A percentile compares a stretch with the other conserved stretches of the same genome.
phyloP scores from a whole-genome alignment of 345 rosid genomes.

The Moricandia moricandioides region DNA sequence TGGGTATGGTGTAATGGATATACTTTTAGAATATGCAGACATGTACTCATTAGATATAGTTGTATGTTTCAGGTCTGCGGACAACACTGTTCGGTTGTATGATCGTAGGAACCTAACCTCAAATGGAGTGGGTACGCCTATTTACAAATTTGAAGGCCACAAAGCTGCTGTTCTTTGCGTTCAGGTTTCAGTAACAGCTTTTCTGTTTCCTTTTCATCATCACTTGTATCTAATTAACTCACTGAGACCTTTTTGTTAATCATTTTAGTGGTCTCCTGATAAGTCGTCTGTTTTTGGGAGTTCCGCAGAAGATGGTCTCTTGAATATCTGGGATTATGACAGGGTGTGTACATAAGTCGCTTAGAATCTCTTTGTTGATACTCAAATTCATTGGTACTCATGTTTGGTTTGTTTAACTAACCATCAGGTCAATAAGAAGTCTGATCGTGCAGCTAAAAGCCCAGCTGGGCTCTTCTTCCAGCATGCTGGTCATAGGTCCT shows the following conservation, averaged over 20 bases:
- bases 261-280: slow-evolving; percentile 41
- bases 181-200: slow-evolving; percentile 46
- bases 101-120: slow-evolving; percentile 86
- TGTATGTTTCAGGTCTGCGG: slow-evolving; percentile 72
- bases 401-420: background rate
- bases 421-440: slow-evolving; percentile 36
- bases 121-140: slow-evolving; percentile 66
- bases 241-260: slow-evolving; percentile 3
- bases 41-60: background rate
- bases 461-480: slow-evolving; percentile 42
- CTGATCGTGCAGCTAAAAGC: slow-evolving; percentile 29
- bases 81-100: slow-evolving; percentile 82
- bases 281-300: slow-evolving; percentile 43
- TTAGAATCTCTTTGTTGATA: background rate
- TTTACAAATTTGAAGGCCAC: slow-evolving; percentile 76
- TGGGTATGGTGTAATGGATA: slow-evolving; percentile 52
- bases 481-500: slow-evolving; percentile 45
- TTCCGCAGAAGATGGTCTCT: slow-evolving; percentile 42
- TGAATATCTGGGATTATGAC: slow-evolving; percentile 44
- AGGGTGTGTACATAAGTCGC: slow-evolving; percentile 24
- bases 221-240: background rate
- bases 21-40: background rate
- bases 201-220: background rate
- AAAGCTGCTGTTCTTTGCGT: slow-evolving; percentile 86
- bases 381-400: background rate